Conservation (phyloP, 2,329 filamentous ascomycete species). For the Dactylella cylindrospora region DNA sequence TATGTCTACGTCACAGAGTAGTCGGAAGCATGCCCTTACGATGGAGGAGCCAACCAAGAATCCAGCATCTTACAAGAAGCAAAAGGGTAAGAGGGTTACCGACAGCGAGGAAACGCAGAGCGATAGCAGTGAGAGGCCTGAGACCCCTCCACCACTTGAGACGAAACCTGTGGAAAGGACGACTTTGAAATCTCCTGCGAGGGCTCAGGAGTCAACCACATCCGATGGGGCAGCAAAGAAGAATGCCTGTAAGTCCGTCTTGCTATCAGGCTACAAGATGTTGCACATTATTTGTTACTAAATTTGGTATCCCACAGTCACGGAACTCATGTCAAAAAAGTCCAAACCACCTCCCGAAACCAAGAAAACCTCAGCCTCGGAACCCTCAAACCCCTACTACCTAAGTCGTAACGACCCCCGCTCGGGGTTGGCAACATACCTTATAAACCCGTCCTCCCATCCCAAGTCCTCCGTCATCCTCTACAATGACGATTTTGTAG, state of each 20-base stretch:
- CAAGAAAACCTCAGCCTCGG: background rate
- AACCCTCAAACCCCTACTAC: conserved; percentile 18
- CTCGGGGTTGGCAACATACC: conserved; percentile 68
- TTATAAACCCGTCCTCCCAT: conserved; percentile 63
- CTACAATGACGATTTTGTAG: conserved; percentile 68
- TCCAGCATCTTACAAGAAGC: conserved; percentile 13
- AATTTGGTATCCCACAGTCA: conserved; percentile 14
- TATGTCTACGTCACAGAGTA: too few species aligned
- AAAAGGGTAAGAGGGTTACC: background rate
- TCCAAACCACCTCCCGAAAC: conserved; percentile 12
- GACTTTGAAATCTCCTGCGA: background rate
- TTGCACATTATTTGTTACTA: too few species aligned
- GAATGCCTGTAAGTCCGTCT: conserved; percentile 22
- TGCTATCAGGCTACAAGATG: background rate
- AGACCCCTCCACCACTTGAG: background rate
- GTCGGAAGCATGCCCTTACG: background rate
- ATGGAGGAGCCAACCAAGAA: conserved; percentile 23
- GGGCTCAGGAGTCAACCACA: background rate
- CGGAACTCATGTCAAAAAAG: conserved; percentile 32
- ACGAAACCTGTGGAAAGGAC: background rate
- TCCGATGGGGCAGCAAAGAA: conserved; percentile 1
- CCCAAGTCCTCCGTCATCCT: conserved; percentile 64
- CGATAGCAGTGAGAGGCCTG: conserved; percentile 9
- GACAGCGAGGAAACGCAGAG: conserved; percentile 14
- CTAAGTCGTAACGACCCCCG: conserved; percentile 51